Conservation (phyloP, 2,329 filamentous ascomycete species). For the Talaromyces rugulosus region DNA sequence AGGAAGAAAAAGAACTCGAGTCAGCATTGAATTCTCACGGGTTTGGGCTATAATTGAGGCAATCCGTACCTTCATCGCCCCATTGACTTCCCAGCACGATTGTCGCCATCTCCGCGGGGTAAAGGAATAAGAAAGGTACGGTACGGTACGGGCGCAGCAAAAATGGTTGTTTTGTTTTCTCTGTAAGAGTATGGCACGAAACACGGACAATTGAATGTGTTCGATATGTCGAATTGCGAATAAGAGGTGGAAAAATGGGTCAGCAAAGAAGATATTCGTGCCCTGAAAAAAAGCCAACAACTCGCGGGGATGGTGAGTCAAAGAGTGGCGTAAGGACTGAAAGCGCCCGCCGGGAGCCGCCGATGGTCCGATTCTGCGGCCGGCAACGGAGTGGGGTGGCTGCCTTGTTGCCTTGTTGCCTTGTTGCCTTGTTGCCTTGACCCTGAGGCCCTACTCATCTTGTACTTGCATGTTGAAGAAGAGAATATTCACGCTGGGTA, state of each 20-base stretch:
- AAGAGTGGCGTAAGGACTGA: background rate
- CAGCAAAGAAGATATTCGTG: background rate
- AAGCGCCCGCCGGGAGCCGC: background rate
- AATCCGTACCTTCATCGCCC: slow-evolving; percentile 43
- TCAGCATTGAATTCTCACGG: background rate
- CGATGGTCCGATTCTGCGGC: background rate
- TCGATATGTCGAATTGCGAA: no score
- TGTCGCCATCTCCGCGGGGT: slow-evolving; percentile 28
- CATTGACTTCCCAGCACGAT: slow-evolving; percentile 46
- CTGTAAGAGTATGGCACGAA: no score
- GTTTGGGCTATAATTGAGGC: background rate
- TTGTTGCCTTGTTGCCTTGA: background rate
- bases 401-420: background rate
- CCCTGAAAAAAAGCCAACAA: background rate
- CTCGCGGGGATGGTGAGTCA: background rate
- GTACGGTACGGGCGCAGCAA: background rate
- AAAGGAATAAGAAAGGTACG: background rate
- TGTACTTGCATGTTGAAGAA: no score
- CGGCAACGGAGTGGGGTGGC: background rate
- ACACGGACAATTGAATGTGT: no score
- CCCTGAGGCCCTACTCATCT: no score
- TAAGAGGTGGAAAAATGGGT: no score
- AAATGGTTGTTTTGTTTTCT: background rate
- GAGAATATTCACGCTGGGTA: background rate
- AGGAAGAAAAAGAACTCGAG: background rate